Evolutionary conservation across 257 asterid species (phyloP), one percentile per base, ranked within the genome.

Genomic region (Ilex asprella): DNA sequence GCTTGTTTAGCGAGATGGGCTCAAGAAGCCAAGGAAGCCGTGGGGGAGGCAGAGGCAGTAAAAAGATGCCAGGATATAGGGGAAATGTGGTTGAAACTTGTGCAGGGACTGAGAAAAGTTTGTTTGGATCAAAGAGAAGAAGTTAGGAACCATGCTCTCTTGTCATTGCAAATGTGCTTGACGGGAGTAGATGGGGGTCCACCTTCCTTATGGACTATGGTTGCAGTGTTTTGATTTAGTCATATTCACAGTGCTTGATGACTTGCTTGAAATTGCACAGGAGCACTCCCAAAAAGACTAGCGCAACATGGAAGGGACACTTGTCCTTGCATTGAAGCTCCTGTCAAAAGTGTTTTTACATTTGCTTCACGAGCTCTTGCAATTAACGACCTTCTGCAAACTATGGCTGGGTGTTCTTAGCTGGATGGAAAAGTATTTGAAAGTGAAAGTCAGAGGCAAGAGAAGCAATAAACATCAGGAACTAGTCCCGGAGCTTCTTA

Each of bases 71-170:
- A 86, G 70, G 98, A 91, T 75, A 82, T 91, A 3, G 95, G 96
- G 55, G 98, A 91, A 73, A 88, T 91, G 96, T 91, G 98, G 98
- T 76, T 88, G 78, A 81, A 85, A 86, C 96, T 91, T 61, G 86
- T 78, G 31, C 98, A 91, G 87, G 96, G 84, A 21, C 67, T 91
- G 73, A 78, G 95, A 68, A 91, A 91, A 71, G 92, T 88, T 39
- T 91, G 98, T 79, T 76, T 91, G 69, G 96, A 91, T 63, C 98
- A 91, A 80, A 77, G 98, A 65, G 96, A 89, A 75, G 98, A 91
- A 76, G 96, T 91, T 46, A 75, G 98, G 71, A 91, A 86, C 75
- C 98, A 91, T 16, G 88, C 98, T 51, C 86, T 91, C 65, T 61
- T 76, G 16, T 86, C 95, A 15, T 66, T 91, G 47, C 92, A 88